Base-by-base conservation (phyloP, 805 yeast species). In the Metschnikowia noctiluminum region DNA sequence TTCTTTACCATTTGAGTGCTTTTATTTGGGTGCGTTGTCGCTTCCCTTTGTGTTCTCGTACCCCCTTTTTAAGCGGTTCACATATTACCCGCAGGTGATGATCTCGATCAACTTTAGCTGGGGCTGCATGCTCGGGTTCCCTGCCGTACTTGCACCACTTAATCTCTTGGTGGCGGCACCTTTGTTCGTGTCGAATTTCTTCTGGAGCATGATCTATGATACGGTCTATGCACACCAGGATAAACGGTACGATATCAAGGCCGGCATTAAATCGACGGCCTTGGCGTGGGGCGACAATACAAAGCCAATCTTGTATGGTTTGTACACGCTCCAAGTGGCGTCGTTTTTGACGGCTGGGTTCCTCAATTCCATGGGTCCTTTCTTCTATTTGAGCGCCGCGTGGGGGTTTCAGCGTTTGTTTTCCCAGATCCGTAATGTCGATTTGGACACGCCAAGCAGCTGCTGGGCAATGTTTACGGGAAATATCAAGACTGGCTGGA, bases 141-240 rank as follows among this genome's bases (percentile, higher is more conserved):
- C 99, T 8, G 98, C 98, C 1, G 88, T 94, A 81, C 96, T 95
- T 0, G 81, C 92, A 3, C 71, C 76, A 1, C 78, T 92, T 78
- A 79, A 85, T 59, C 76, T 81, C 73, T 69, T 81, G 9, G 85
- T 89, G 5, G 91, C 91, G 81, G 70, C 80, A 3, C 89, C 97
- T 0, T 71, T 94, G 42, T 89, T 85, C 60, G 63, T 82, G 3
- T 81, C 96, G 14, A 83, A 89, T 40, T 86, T 84, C 62, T 75
- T 85, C 47, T 94, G 99, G 99, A 85, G 96, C 56, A 88, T 94
- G 91, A 84, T 84, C 45, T 94, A 94, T 68, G 99, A 94, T 66
- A 89, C 99, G 2, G 81, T 94, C 36, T 94, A 94, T 65, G 99
- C 99, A 0, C 99, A 94, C 64, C 99, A 94, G 70, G 99, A 94